Evolutionary conservation across 2,329 filamentous ascomycete species (phyloP).

Genomic region (Pseudogymnoascus sp.): DNA sequence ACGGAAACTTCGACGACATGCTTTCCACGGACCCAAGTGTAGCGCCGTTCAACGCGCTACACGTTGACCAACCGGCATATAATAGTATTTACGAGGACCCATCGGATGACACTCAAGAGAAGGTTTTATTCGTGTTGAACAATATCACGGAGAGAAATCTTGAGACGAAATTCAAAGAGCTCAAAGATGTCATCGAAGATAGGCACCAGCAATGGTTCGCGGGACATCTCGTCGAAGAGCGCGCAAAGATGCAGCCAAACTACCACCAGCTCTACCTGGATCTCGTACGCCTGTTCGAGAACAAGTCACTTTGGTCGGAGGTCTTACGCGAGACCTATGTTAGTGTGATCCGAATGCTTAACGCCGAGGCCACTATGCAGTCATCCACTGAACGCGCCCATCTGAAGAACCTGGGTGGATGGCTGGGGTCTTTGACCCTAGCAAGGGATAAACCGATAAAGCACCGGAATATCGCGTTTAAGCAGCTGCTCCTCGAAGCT

Average conservation of each 20-base stretch:
- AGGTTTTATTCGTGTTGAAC: conserved; percentile 91
- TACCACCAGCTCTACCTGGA: conserved; percentile 92
- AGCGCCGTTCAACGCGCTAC: conserved; percentile 70
- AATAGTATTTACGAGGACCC: conserved; percentile 71
- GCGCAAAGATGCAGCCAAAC: conserved; percentile 95
- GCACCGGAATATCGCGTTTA: conserved; percentile 94
- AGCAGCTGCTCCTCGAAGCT: conserved; percentile 86
- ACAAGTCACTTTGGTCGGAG: conserved; percentile 74
- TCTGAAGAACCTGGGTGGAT: conserved; percentile 86
- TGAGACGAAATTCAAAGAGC: conserved; percentile 72
- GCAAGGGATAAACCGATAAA: conserved; percentile 93
- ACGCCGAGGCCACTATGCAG: conserved; percentile 79
- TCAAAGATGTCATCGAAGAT: conserved; percentile 69
- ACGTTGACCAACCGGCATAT: conserved; percentile 61
- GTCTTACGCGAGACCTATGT: conserved; percentile 90
- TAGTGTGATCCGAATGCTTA: conserved; percentile 78
- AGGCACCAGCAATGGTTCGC: conserved; percentile 96
- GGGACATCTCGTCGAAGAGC: conserved; percentile 86
- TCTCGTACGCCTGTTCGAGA: conserved; percentile 73
- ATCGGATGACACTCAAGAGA: conserved; percentile 77
- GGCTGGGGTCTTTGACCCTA: conserved; percentile 88
- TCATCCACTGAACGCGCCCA: conserved; percentile 79
- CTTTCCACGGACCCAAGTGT: conserved; percentile 51
- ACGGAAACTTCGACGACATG: conserved; percentile 63
- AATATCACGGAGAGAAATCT: conserved; percentile 90